Conservation (phyloP, 495 filamentous ascomycete species). For the Penicillium coprophilum region DNA sequence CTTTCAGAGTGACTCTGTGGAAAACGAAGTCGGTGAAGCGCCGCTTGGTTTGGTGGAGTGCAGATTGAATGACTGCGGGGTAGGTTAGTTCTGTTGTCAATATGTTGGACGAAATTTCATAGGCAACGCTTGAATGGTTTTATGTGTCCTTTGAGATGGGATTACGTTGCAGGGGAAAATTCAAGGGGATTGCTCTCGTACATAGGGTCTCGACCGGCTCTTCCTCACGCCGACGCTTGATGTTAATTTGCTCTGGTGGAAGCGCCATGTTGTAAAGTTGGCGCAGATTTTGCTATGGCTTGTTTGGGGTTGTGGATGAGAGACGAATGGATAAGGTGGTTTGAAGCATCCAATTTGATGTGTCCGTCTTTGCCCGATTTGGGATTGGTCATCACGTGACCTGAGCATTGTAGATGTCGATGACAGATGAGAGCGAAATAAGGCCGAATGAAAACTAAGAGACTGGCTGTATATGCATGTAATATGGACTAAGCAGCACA, state of each 20-base stretch:
- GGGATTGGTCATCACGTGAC: neutral
- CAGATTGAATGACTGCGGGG: conserved; percentile 45
- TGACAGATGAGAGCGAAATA: too few species aligned
- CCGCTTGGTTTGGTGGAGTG: conserved; percentile 48
- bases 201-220: conserved; percentile 57
- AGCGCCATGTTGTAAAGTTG: conserved; percentile 35
- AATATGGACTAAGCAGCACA: too few species aligned
- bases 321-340: conserved; percentile 1
- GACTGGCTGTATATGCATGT: too few species aligned
- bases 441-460: too few species aligned
- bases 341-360: conserved; percentile 13
- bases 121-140: neutral
- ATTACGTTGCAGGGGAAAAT: conserved; percentile 25
- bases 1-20: conserved; percentile 38
- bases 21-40: conserved; percentile 53
- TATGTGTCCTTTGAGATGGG: conserved; percentile 11
- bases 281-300: conserved; percentile 5
- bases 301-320: conserved; percentile 9
- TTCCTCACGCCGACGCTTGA: conserved; percentile 58
- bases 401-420: neutral
- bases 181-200: conserved; percentile 32
- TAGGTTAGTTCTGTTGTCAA: conserved; percentile 10
- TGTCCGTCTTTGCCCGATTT: neutral
- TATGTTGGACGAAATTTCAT: neutral
- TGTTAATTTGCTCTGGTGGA: conserved; percentile 54